A percentile compares a stretch with the other conserved stretches of the same genome.
phyloP scores from a whole-genome alignment of 2,329 filamentous ascomycete species.

The Phialocephala sp. region DNA sequence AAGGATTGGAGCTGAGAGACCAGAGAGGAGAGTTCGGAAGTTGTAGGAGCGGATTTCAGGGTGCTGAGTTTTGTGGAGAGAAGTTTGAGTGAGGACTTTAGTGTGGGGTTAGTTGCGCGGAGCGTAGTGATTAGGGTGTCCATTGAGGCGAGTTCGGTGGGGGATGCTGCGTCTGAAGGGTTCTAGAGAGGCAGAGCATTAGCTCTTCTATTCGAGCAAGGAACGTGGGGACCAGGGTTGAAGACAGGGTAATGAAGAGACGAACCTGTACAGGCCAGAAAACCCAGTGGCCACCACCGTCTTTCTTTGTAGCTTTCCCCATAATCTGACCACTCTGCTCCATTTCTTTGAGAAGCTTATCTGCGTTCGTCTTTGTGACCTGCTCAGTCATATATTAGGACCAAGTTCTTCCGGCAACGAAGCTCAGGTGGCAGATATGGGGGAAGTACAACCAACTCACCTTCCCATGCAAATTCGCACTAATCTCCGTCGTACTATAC shows the following conservation, averaged over 20 bases:
- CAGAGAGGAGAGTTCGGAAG: slow-evolving; percentile 49
- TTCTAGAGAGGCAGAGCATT: slow-evolving; percentile 45
- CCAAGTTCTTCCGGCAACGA: slow-evolving; percentile 41
- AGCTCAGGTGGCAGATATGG: background rate
- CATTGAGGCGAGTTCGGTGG: slow-evolving; percentile 55
- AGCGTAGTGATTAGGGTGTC: slow-evolving; percentile 54
- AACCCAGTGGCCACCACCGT: slow-evolving; percentile 43
- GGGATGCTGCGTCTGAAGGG: slow-evolving; percentile 52
- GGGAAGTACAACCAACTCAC: slow-evolving; percentile 25
- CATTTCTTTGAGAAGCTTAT: slow-evolving; percentile 67
- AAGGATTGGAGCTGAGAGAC: background rate
- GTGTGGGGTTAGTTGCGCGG: slow-evolving; percentile 48
- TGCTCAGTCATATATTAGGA: slow-evolving; percentile 26
- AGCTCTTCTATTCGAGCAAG: background rate
- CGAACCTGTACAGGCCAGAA: slow-evolving; percentile 43
- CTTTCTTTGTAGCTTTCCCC: slow-evolving; percentile 48
- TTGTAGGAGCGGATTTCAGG: slow-evolving; percentile 52
- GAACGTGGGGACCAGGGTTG: too few relatives aligned
- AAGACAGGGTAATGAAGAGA: too few relatives aligned
- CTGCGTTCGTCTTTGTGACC: slow-evolving; percentile 54
- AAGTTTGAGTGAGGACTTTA: slow-evolving; percentile 56
- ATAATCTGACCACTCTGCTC: slow-evolving; percentile 64
- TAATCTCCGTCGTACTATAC: slow-evolving; percentile 58
- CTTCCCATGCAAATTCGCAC: slow-evolving; percentile 66
- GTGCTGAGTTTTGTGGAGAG: slow-evolving; percentile 50